Evolutionary conservation across 139 green algal species (phyloP).

Genomic region (Closterium sp.): DNA sequence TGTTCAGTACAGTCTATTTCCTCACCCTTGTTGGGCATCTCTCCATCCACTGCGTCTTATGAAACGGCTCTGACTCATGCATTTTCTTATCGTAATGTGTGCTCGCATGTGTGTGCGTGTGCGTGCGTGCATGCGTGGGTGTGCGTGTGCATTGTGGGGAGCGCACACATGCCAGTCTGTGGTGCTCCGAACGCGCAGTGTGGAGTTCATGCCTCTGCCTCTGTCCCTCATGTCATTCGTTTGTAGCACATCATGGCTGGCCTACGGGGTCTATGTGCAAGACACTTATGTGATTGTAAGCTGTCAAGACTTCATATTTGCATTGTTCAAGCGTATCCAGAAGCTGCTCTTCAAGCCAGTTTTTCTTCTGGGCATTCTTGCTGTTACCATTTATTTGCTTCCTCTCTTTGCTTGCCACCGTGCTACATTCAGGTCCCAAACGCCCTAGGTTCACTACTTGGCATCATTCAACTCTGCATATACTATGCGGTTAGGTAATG

Average conservation of each 20-base stretch:
- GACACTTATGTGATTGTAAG: conserved; percentile 31
- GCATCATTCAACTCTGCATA: background rate
- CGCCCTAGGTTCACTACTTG: background rate
- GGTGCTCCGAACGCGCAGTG: conserved; percentile 38
- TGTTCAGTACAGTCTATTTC: background rate
- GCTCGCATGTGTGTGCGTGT: background rate
- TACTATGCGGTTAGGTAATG: background rate
- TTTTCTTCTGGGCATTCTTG: too few relatives aligned
- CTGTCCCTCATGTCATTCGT: conserved; percentile 41
- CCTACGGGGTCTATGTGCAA: conserved; percentile 39
- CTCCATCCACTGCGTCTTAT: background rate
- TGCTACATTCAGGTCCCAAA: background rate
- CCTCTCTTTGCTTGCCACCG: too few relatives aligned
- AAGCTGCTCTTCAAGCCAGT: too few relatives aligned
- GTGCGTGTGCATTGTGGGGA: background rate
- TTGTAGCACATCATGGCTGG: conserved; percentile 16
- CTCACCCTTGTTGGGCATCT: background rate
- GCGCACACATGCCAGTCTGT: conserved; percentile 1
- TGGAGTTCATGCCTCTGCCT: conserved; percentile 44
- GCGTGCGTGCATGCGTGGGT: background rate
- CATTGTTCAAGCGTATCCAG: too few relatives aligned
- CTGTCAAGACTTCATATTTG: too few relatives aligned
- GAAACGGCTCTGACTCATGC: background rate
- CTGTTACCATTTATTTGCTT: too few relatives aligned
- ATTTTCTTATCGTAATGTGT: background rate